Base-by-base conservation (phyloP, 1,139 yeast genomes). In the Sugiyamaella grinbergsii region DNA sequence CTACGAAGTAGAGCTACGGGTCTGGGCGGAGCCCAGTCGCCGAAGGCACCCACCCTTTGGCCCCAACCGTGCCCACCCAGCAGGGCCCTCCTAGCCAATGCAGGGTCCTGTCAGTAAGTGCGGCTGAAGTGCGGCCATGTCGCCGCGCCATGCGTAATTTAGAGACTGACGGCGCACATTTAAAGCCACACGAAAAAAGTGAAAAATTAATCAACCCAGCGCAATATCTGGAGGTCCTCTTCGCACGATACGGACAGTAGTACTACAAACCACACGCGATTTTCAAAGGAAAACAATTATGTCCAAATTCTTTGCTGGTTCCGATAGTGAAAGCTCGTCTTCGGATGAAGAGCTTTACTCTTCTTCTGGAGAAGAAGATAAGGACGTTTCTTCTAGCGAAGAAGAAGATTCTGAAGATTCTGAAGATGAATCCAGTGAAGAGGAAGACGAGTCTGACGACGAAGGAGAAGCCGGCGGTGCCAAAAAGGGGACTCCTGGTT, bases 401-500 rank as follows among this genome's bases (percentile, higher is more conserved):
- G 41, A 42, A 41, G 49, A 47, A 40, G 34, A 49, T 15, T 43
- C 44, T 22, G 50, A 57, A 47, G 57, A 54, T n/a, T 49, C 55
- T 24, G 62, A 58, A 28, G 65, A 60, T 46, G 61, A 56, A 46
- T 49, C 56, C 16, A 47, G 55, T 22, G 58, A 53, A 33, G 62
- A 58, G 42, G 63, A 56, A 4, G 58, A 53, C 29, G 33, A 29
- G 13, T 51, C 57, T 13, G 76, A 73, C 51, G 78, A 73, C 45
- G 80, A 72, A 46, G 73, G 66, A 29, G 72, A 70, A 23, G 74
- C 78, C 23, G 62, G 57, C 16, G 45, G 45, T 19, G 61, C 53
- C 11, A 51, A 54, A 36, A 61, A 62, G 43, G 83, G 83, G 4
- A 36, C 41, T 43, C 81, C 83, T 29, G 72, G 79, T n/a, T 79